A percentile compares a stretch with the other conserved stretches of the same genome.
These are phyloP conservation scores for Apiosordaria backusii DNA, from an alignment of 495 filamentous ascomycete genomes.

Conservation along the genomic window DNA sequence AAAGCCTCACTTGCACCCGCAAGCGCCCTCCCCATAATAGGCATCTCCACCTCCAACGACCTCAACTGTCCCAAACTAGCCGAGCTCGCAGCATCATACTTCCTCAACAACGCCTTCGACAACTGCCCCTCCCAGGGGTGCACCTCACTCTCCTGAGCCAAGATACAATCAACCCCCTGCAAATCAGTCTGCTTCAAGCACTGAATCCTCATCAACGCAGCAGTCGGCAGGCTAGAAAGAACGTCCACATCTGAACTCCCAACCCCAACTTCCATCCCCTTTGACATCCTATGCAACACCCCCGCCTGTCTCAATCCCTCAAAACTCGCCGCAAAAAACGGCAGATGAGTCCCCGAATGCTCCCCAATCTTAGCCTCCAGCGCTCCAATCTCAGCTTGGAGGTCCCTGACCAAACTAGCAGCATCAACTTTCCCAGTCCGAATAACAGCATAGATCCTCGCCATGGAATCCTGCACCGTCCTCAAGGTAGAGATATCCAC, in stretches of 20 bases:
- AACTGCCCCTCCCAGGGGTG: slow-evolving; percentile 53
- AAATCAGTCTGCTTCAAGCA: slow-evolving; percentile 38
- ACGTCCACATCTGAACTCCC: slow-evolving; percentile 36
- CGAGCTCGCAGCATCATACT: slow-evolving; percentile 49
- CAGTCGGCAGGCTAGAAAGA: slow-evolving; percentile 45
- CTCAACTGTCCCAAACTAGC: slow-evolving; percentile 59
- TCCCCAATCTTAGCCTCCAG: slow-evolving; percentile 48
- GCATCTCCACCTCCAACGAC: slow-evolving; percentile 63
- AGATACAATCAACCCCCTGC: slow-evolving; percentile 43
- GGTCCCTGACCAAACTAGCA: slow-evolving; percentile 42
- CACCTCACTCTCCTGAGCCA: slow-evolving; percentile 27
- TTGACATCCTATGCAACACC: slow-evolving; percentile 38
- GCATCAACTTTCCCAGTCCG: slow-evolving; percentile 43
- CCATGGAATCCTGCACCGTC: slow-evolving; percentile 49
- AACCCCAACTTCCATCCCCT: slow-evolving; percentile 15
- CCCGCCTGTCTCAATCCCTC: slow-evolving; percentile 63
- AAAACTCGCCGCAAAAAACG: slow-evolving; percentile 60
- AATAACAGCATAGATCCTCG: slow-evolving; percentile 48
- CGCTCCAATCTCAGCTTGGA: slow-evolving; percentile 56
- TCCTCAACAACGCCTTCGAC: slow-evolving; percentile 54
- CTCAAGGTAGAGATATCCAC: slow-evolving; percentile 43
- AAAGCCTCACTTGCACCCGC: slow-evolving; percentile 45
- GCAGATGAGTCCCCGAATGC: slow-evolving; percentile 39
- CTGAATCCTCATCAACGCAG: slow-evolving; percentile 42
- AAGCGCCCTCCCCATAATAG: slow-evolving; percentile 55